Evolutionary conservation across 1,284 basidiomycete species (phyloP).

Genomic region (Rhodofomes roseus): DNA sequence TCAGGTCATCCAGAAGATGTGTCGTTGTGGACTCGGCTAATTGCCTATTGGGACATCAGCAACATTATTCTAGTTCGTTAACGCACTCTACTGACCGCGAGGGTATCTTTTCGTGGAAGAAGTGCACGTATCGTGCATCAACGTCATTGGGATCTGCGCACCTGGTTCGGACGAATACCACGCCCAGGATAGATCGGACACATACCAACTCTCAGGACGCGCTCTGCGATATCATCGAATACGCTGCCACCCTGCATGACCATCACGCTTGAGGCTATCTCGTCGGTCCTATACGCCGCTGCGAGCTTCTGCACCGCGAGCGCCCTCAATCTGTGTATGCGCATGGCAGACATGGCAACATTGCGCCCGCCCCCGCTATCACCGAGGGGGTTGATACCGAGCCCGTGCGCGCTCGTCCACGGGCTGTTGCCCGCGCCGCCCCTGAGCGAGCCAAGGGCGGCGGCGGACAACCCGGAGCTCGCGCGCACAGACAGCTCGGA

Average conservation of each 20-base stretch:
- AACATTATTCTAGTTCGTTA: not conserved
- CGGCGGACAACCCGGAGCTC: constrained; percentile 70
- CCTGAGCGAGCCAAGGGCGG: constrained; percentile 63
- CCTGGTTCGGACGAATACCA: not conserved
- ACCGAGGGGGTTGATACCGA: constrained; percentile 54
- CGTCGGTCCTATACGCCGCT: constrained; percentile 75
- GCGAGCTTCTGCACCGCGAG: constrained; percentile 81
- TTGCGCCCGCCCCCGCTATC: constrained; percentile 56
- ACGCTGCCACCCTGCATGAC: constrained; percentile 87
- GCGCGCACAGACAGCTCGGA: constrained; percentile 79
- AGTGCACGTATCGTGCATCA: constrained; percentile 82
- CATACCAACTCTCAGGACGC: constrained; percentile 71
- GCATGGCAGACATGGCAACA: constrained; percentile 76
- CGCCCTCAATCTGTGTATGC: constrained; percentile 69
- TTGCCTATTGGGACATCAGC: constrained; percentile 44
- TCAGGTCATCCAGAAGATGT: constrained; percentile 68
- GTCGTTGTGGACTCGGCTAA: constrained; percentile 78
- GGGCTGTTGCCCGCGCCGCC: constrained; percentile 36
- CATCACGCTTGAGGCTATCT: constrained; percentile 85
- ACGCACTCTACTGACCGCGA: constrained; percentile 54
- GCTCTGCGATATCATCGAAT: constrained; percentile 81
- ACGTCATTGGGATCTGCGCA: constrained; percentile 65
- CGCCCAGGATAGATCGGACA: constrained; percentile 10
- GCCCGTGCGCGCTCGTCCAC: constrained; percentile 56
- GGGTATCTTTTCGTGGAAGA: constrained; percentile 88